phyloP scores from a whole-genome alignment of 208 protist genomes.

The Trypanosoma melophagium region DNA sequence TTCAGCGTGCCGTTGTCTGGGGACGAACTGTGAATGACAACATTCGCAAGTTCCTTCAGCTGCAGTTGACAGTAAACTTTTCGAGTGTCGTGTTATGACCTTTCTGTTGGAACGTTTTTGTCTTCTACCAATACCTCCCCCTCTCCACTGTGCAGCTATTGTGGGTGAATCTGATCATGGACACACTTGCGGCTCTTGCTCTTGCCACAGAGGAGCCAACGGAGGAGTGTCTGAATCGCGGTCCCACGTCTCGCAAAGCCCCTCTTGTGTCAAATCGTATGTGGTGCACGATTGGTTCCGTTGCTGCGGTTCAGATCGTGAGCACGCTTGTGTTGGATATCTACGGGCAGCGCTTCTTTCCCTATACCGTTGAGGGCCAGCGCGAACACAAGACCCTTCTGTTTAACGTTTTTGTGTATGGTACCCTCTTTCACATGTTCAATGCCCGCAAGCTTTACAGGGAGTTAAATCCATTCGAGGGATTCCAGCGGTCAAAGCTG shows the following conservation, averaged over 20 bases:
- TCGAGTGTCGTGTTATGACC: slow-evolving; percentile 91
- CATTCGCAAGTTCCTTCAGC: slow-evolving; percentile 97
- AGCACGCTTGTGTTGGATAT: slow-evolving; percentile 85
- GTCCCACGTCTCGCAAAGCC: slow-evolving; percentile 69
- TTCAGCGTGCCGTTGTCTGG: slow-evolving; percentile 95
- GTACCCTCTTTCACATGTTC: slow-evolving; percentile 92
- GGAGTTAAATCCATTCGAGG: slow-evolving; percentile 84
- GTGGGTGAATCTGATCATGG: slow-evolving; percentile 99
- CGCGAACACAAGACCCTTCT: slow-evolving; percentile 71
- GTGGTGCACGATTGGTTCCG: slow-evolving; percentile 68
- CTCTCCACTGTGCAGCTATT: slow-evolving; percentile 96
- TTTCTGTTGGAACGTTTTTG: slow-evolving; percentile 91
- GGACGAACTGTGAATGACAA: slow-evolving; percentile 89
- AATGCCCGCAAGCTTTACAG: slow-evolving; percentile 91
- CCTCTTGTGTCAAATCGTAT: slow-evolving; percentile 86
- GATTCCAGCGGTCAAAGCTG: slow-evolving; percentile 53
- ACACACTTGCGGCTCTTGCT: slow-evolving; percentile 97
- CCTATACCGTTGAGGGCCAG: slow-evolving; percentile 70
- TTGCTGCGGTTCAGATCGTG: slow-evolving; percentile 67
- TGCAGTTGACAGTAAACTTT: slow-evolving; percentile 98
- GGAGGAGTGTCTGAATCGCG: slow-evolving; percentile 68
- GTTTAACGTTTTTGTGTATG: slow-evolving; percentile 95
- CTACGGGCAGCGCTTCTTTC: slow-evolving; percentile 48
- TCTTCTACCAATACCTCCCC: slow-evolving; percentile 64
- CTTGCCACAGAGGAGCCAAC: slow-evolving; percentile 96